These are phyloP conservation scores for Microascus cirrosus DNA, from an alignment of 2,329 filamentous ascomycete genomes.

Conservation along the genomic window DNA sequence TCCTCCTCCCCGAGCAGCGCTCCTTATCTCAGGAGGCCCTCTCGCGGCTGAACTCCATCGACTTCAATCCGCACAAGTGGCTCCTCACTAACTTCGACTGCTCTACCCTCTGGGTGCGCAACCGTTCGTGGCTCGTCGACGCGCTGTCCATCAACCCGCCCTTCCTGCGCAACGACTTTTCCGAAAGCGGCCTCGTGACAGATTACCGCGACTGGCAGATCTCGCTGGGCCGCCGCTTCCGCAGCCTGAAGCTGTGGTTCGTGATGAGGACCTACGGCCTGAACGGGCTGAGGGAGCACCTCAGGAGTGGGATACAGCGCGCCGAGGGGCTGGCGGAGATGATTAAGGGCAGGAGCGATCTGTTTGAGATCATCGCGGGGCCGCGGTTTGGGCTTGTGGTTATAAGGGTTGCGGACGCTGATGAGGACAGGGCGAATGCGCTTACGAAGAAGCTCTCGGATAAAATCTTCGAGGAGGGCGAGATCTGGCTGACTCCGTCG, in stretches of 20 bases:
- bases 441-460: constrained; percentile 69
- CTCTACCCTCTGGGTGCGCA: constrained; percentile 69
- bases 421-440: constrained; percentile 45
- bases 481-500: constrained; percentile 74
- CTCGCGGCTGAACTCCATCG: constrained; percentile 70
- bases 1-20: constrained; percentile 73
- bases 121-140: constrained; percentile 64
- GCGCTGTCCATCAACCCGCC: constrained; percentile 69
- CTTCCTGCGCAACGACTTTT: constrained; percentile 73
- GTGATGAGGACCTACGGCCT: constrained; percentile 77
- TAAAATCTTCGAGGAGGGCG: constrained; percentile 57
- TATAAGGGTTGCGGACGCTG: constrained; percentile 42
- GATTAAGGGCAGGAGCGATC: constrained; percentile 22
- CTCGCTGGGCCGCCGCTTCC: constrained; percentile 78
- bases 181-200: constrained; percentile 73
- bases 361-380: constrained; percentile 4
- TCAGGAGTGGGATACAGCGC: constrained; percentile 43
- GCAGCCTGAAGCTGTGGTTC: constrained; percentile 90
- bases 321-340: constrained; percentile 60
- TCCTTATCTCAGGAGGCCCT: constrained; percentile 41
- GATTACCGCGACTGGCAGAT: constrained; percentile 99
- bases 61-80: constrained; percentile 98
- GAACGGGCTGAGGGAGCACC: constrained; percentile 50
- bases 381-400: constrained; percentile 74
- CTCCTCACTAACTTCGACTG: constrained; percentile 86